A percentile compares a stretch with the other conserved stretches of the same genome.
Evolutionary conservation across 176 grass and related monocot genomes (phyloP).

Genomic region (Thalia dealbata): DNA sequence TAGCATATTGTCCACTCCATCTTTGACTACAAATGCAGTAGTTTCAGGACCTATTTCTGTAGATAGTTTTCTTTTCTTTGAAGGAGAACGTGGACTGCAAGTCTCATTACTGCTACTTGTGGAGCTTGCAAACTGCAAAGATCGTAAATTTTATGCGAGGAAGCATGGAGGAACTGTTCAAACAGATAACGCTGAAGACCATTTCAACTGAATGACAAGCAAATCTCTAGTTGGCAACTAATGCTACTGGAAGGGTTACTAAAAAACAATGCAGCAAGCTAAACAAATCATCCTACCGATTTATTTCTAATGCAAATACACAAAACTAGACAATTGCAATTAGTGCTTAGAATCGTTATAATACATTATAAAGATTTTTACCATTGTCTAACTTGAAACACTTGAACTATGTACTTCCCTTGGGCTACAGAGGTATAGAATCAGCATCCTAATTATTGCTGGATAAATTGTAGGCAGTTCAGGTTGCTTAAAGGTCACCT

Average conservation of each 20-base stretch:
- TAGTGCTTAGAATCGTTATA: not conserved
- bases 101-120: slow-evolving; percentile 21
- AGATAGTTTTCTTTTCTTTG: slow-evolving; percentile 81
- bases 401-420: not conserved
- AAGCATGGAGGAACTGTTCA: not conserved
- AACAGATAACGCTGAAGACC: slow-evolving; percentile 3
- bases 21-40: slow-evolving; percentile 26
- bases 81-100: slow-evolving; percentile 24
- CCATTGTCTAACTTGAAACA: not conserved
- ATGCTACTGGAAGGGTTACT: not conserved
- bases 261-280: not conserved
- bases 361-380: not conserved
- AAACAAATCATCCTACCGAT: not conserved
- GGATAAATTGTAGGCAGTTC: not conserved
- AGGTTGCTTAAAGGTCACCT: too few relatives aligned
- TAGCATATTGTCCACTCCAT: slow-evolving; percentile 13
- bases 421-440: not conserved
- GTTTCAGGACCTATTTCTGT: slow-evolving; percentile 20
- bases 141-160: not conserved
- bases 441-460: not conserved
- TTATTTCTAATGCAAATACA: not conserved
- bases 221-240: not conserved
- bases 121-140: slow-evolving; percentile 47
- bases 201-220: not conserved
- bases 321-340: not conserved